A percentile compares a stretch with the other conserved stretches of the same genome.
Evolutionary conservation across 192 early-diverging fungal species (phyloP).

Genomic region (Allomyces javanicus): DNA sequence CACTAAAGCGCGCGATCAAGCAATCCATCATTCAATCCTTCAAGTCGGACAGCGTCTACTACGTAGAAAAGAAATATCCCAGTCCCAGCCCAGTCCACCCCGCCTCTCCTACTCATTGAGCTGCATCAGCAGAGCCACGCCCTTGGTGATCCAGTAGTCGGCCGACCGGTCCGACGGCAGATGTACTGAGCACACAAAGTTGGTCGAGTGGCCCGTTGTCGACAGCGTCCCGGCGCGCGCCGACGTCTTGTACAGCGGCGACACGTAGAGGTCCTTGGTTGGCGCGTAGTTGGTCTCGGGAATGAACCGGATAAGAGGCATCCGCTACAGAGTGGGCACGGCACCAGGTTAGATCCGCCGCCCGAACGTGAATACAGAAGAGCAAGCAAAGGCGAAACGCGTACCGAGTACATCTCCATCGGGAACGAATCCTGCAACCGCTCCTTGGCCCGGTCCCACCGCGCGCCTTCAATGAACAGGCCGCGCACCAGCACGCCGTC

Average conservation of each 20-base stretch:
- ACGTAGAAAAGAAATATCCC: too few relatives aligned
- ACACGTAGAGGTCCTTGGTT: conserved; percentile 17
- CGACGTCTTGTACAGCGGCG: conserved; percentile 40
- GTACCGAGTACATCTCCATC: conserved; percentile 46
- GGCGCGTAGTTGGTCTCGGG: conserved; percentile 20
- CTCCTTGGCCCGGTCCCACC: conserved; percentile 30
- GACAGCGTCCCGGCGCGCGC: conserved; percentile 37
- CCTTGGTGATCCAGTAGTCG: conserved; percentile 41
- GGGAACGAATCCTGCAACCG: conserved; percentile 36
- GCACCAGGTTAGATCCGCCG: too few relatives aligned
- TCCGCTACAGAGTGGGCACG: conserved; percentile 10
- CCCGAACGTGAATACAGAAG: neutral
- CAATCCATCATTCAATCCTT: too few relatives aligned
- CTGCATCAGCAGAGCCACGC: conserved; percentile 22
- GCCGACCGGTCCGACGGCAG: conserved; percentile 27
- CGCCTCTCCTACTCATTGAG: neutral
- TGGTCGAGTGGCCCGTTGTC: conserved; percentile 41
- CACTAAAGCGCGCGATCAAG: too few relatives aligned
- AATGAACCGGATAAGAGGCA: conserved; percentile 35
- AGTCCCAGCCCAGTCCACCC: too few relatives aligned
- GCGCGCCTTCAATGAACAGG: conserved; percentile 33
- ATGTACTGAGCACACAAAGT: conserved; percentile 31
- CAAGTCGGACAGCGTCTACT: too few relatives aligned
- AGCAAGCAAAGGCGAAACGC: neutral
- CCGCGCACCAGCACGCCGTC: conserved; percentile 37